A percentile compares a stretch with the other conserved stretches of the same genome.
Conservation (phyloP, 75 land plant genomes). For the Sequoia sempervirens region DNA sequence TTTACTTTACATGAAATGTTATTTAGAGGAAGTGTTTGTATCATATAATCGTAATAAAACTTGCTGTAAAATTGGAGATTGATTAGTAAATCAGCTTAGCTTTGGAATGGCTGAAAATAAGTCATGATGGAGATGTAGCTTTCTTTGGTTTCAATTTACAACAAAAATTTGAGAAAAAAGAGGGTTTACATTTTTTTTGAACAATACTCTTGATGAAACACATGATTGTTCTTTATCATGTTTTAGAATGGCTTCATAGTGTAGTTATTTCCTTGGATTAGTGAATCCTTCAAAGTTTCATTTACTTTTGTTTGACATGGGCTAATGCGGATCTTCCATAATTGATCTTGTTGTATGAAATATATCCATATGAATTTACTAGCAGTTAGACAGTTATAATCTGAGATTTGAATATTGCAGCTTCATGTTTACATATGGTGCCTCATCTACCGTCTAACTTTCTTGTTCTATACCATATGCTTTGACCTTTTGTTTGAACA, state of each 20-base stretch:
- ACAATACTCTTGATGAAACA: neutral
- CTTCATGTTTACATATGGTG: neutral
- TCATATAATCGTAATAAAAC: no score
- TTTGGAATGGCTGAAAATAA: neutral
- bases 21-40: neutral
- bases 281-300: neutral
- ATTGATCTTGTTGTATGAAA: neutral
- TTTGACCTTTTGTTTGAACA: neutral
- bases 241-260: neutral
- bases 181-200: neutral
- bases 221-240: neutral
- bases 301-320: neutral
- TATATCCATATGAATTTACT: neutral
- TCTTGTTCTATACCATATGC: neutral
- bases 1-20: neutral
- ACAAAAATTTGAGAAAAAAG: neutral
- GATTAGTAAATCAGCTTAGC: neutral
- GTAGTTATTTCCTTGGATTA: neutral
- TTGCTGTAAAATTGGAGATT: neutral
- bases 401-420: neutral
- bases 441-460: neutral
- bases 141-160: neutral
- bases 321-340: neutral
- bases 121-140: neutral
- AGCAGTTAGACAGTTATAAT: neutral